Conservation (phyloP, 2,329 filamentous ascomycete species). For the Fusarium pseudocircinatum region DNA sequence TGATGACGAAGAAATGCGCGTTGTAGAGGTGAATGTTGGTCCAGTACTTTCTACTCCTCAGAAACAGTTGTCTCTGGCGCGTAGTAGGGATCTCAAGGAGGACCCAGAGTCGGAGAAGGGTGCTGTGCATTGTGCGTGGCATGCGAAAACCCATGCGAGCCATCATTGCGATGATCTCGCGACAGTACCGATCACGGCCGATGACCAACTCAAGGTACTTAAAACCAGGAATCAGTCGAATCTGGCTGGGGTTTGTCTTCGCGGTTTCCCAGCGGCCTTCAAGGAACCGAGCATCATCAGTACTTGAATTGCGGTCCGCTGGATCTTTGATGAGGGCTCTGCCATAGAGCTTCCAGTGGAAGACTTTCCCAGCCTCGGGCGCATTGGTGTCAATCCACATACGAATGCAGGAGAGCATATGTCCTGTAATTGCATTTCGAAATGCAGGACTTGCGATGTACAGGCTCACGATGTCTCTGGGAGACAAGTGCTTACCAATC, state of each 20-base stretch:
- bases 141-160: constrained; percentile 66
- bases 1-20: constrained; percentile 73
- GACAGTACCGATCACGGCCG: constrained; percentile 63
- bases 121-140: constrained; percentile 57
- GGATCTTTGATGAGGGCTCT: constrained; percentile 70
- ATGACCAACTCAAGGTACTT: constrained; percentile 75
- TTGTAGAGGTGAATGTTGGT: constrained; percentile 68
- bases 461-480: constrained; percentile 68
- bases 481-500: constrained; percentile 63
- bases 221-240: constrained; percentile 68
- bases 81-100: constrained; percentile 73
- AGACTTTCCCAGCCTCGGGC: constrained; percentile 65
- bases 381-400: constrained; percentile 64
- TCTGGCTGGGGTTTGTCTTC: constrained; percentile 33
- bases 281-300: constrained; percentile 7
- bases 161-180: constrained; percentile 71
- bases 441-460: constrained; percentile 73
- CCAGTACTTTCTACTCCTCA: constrained; percentile 65
- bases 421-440: constrained; percentile 66
- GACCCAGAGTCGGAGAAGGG: constrained; percentile 76
- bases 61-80: constrained; percentile 60
- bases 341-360: constrained; percentile 69
- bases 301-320: constrained; percentile 52
- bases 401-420: constrained; percentile 68
- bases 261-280: constrained; percentile 5